Evolutionary conservation across 164 flowering plant genomes (phyloP), one percentile per base, ranked within the genome.

Genomic region (Protea cynaroides): DNA sequence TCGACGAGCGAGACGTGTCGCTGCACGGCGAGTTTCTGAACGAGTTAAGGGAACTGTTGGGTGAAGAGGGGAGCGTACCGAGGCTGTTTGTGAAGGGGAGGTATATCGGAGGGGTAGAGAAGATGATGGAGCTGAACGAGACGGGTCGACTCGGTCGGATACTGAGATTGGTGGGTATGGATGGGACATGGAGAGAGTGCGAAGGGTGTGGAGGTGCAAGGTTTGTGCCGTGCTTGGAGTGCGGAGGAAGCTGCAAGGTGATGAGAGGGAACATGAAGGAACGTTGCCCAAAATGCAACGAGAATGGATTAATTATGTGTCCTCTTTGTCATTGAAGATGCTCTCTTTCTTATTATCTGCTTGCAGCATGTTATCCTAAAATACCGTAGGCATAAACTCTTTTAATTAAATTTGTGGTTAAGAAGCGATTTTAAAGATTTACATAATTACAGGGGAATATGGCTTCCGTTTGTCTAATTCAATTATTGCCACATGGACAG

Each of bases 221-320:
- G 82, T 94, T 91, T 54, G 83, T 94, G 67, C 97, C 96, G 0
- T 94, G 99, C 62, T 66, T 86, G 69, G 90, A 80, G 25, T 94
- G 99, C 61, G 92, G 87, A 2, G 99, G 99, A 58, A 94, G 99
- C 57, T 86, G 97, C 54, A 89, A 85, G 78, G 83, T 86, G 63
- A 56, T 82, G 65, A 71, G 68, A 8, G 88, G 69, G n/a, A 85
- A 65, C n/a, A 66, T 65, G 65, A 81, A 74, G 59, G 85, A 83
- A 75, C 78, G 93, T 72, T 94, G 99, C 58, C 56, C 71, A 0
- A 59, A 69, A 55, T 94, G 97, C 67, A 94, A 94, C 65, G 99
- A 94, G 77, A 94, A 94, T 69, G 99, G 99, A 1, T 70, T 94
- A 69, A 79, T 82, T 23, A 86, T 62, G 34, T 94, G 99, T 63